These are phyloP conservation scores for Amyloporia xantha DNA, from an alignment of 768 basidiomycete species.

Conservation along the genomic window DNA sequence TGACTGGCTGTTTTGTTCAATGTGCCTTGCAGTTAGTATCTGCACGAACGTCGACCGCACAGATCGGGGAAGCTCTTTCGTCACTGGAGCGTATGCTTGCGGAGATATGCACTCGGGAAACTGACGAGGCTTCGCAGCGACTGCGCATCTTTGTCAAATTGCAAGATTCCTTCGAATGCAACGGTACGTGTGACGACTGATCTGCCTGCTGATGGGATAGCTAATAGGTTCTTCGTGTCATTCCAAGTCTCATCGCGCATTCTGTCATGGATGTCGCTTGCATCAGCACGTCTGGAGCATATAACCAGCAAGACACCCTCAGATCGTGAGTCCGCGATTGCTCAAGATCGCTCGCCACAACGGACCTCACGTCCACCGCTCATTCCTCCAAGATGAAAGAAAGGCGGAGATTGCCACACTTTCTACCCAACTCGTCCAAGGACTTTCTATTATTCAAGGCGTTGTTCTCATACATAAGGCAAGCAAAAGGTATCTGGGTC, in stretches of 20 bases:
- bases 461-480: slow-evolving; percentile 58
- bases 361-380: not conserved
- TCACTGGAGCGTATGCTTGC: slow-evolving; percentile 46
- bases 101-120: slow-evolving; percentile 31
- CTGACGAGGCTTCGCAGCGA: slow-evolving; percentile 35
- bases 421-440: slow-evolving; percentile 46
- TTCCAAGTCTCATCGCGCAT: slow-evolving; percentile 61
- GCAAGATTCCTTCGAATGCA: slow-evolving; percentile 80
- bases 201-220: too few species aligned
- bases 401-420: slow-evolving; percentile 43
- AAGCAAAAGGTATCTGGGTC: slow-evolving; percentile 66
- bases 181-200: slow-evolving; percentile 62
- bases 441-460: slow-evolving; percentile 73
- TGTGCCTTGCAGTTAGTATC: slow-evolving; percentile 50
- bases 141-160: slow-evolving; percentile 53
- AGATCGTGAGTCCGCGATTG: slow-evolving; percentile 32
- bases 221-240: too few species aligned
- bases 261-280: slow-evolving; percentile 52
- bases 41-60: slow-evolving; percentile 44
- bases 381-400: slow-evolving; percentile 26
- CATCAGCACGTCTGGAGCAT: slow-evolving; percentile 44
- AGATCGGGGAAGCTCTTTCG: slow-evolving; percentile 47
- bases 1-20: too few species aligned
- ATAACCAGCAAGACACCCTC: slow-evolving; percentile 37
- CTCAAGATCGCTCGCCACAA: not conserved